Evolutionary conservation across 2,329 filamentous ascomycete species (phyloP).

Genomic region (Neoarthrinium moseri): DNA sequence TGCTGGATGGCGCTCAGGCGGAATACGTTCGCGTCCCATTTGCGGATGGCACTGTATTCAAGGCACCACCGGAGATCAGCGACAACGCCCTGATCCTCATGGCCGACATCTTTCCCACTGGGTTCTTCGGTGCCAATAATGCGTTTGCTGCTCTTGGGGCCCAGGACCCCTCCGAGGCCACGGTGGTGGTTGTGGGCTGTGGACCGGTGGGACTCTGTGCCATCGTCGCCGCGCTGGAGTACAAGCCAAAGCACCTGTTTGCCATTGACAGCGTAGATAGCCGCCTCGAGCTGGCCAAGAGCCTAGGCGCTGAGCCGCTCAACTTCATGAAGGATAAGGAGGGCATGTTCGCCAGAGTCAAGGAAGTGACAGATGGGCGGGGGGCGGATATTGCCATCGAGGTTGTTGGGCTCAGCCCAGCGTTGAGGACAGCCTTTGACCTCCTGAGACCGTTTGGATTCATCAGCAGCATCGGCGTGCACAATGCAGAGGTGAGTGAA

Average conservation of each 20-base stretch:
- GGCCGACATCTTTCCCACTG: constrained; percentile 90
- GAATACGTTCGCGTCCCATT: constrained; percentile 79
- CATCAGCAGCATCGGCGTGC: constrained; percentile 74
- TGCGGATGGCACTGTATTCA: constrained; percentile 78
- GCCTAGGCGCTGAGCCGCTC: constrained; percentile 77
- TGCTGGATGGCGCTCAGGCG: constrained; percentile 76
- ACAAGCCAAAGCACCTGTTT: constrained; percentile 72
- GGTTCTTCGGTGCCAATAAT: constrained; percentile 80
- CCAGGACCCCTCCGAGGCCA: constrained; percentile 62
- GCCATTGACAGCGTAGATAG: constrained; percentile 77
- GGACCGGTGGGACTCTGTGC: constrained; percentile 86
- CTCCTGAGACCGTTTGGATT: constrained; percentile 70
- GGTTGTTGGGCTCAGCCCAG: constrained; percentile 69
- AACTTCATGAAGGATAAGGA: constrained; percentile 71
- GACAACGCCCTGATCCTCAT: constrained; percentile 79
- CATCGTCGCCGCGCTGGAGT: constrained; percentile 72
- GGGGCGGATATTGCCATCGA: constrained; percentile 86
- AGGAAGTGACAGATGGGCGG: constrained; percentile 72
- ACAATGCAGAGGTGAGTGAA: constrained; percentile 63
- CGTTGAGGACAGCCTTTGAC: constrained; percentile 69
- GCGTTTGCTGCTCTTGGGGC: constrained; percentile 65
- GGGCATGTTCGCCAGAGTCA: constrained; percentile 66
- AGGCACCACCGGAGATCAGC: constrained; percentile 68
- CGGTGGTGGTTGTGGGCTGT: constrained; percentile 79
- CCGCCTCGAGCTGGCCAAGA: constrained; percentile 69